phyloP scores from a whole-genome alignment of 345 rosid species.

The Eucalyptus tenuipes region DNA sequence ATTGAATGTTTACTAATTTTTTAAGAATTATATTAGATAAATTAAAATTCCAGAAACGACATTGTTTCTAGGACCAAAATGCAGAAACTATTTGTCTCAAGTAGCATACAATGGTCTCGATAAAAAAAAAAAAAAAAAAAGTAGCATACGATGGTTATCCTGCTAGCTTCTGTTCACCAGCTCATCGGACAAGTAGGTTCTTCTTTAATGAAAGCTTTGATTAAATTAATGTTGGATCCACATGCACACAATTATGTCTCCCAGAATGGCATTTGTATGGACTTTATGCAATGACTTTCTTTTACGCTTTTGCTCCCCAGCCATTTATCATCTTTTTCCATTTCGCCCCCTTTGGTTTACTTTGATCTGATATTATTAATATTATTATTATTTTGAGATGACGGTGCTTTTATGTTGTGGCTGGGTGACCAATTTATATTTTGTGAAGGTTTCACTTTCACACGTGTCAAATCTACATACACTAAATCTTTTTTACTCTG shows the following conservation, averaged over 20 bases:
- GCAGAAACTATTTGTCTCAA: not conserved
- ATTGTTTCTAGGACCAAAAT: not conserved
- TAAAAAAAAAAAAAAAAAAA: no score
- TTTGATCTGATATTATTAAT: not conserved
- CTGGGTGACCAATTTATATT: not conserved
- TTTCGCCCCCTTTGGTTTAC: not conserved
- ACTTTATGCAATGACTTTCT: not conserved
- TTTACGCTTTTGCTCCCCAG: not conserved
- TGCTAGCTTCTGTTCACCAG: not conserved
- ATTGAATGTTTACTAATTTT: not conserved
- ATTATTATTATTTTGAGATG: not conserved
- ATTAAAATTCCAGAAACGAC: fast-evolving
- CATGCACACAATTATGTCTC: not conserved
- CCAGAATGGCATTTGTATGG: not conserved
- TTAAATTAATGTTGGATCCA: not conserved
- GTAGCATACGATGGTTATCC: not conserved
- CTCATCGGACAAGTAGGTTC: not conserved
- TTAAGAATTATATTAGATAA: not conserved
- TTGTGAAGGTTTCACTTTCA: no score
- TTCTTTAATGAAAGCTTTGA: not conserved
- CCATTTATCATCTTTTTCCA: not conserved
- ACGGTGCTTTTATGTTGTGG: not conserved
- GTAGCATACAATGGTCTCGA: no score
- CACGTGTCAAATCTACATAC: no score
- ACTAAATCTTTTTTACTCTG: no score